Conservation (phyloP, 768 basidiomycete genomes). For the Mycena metata region DNA sequence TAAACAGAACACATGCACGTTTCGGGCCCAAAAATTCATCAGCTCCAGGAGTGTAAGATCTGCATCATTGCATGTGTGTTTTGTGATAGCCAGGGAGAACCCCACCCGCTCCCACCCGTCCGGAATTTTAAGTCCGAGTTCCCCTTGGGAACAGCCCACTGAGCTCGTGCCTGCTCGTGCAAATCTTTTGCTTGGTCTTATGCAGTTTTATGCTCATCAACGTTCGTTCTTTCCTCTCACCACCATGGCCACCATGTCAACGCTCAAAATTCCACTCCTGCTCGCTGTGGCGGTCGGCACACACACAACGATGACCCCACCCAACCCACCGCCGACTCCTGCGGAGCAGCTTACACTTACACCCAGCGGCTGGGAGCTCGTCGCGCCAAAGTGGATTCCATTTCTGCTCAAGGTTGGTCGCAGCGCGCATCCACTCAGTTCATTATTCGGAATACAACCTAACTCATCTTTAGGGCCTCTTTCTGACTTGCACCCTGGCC, state of each 20-base stretch:
- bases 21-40: too few relatives aligned
- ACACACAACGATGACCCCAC: constrained; percentile 45
- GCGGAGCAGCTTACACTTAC: constrained; percentile 41
- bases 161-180: too few relatives aligned
- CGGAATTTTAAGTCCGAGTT: too few relatives aligned
- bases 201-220: too few relatives aligned
- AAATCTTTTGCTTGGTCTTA: too few relatives aligned
- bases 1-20: too few relatives aligned
- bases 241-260: constrained; percentile 40
- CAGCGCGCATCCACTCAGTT: constrained; percentile 1
- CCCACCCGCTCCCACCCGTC: too few relatives aligned
- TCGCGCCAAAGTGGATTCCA: constrained; percentile 33
- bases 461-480: constrained; percentile 32
- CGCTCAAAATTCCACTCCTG: constrained; percentile 39
- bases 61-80: too few relatives aligned
- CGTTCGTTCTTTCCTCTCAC: constrained; percentile 7
- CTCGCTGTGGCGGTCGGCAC: constrained; percentile 45
- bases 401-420: constrained; percentile 42
- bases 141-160: too few relatives aligned
- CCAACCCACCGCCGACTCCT: constrained; percentile 41
- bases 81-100: too few relatives aligned
- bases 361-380: constrained; percentile 40
- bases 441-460: neutral
- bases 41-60: too few relatives aligned
- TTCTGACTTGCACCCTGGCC: constrained; percentile 39